Conservation (phyloP, 2,329 filamentous ascomycete genomes). For the Aspergillus sergii region DNA sequence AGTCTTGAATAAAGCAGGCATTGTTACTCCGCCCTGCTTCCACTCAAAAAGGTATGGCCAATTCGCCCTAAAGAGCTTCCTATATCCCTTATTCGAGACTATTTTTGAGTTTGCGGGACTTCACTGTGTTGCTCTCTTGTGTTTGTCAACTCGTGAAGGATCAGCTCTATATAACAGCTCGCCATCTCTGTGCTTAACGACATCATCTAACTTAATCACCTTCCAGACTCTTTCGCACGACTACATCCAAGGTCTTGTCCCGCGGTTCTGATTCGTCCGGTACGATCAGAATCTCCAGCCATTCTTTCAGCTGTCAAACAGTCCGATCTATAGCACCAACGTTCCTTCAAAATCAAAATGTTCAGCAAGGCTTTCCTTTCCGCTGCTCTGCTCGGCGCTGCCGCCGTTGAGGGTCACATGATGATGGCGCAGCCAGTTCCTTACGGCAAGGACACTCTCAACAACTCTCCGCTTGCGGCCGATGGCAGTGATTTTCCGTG, state of each 20-base stretch:
- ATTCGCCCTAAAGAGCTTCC: neutral
- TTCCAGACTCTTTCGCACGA: slow-evolving; percentile 9
- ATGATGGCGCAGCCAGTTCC: slow-evolving; percentile 69
- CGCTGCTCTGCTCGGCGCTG: slow-evolving; percentile 55
- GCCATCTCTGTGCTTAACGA: neutral
- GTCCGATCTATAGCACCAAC: slow-evolving; percentile 19
- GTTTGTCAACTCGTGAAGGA: neutral
- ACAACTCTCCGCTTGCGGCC: slow-evolving; percentile 66
- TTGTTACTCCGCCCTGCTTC: neutral
- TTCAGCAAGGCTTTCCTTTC: slow-evolving; percentile 31
- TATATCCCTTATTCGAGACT: neutral
- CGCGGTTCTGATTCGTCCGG: slow-evolving; percentile 37
- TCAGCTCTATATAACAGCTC: neutral
- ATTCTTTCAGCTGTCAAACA: slow-evolving; percentile 24
- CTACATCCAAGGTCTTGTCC: neutral
- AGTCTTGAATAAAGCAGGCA: neutral
- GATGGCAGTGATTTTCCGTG: slow-evolving; percentile 77
- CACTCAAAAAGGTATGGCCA: neutral
- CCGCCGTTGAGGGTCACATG: slow-evolving; percentile 73
- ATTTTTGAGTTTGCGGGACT: neutral
- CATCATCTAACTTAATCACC: neutral
- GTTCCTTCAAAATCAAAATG: slow-evolving; percentile 26
- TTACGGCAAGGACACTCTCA: slow-evolving; percentile 53
- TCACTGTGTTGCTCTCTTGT: neutral
- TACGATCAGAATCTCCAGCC: slow-evolving; percentile 32